Evolutionary conservation across 1,139 yeast species (phyloP), one percentile per base, ranked within the genome.

Genomic region (Yamadazyma aaseri): DNA sequence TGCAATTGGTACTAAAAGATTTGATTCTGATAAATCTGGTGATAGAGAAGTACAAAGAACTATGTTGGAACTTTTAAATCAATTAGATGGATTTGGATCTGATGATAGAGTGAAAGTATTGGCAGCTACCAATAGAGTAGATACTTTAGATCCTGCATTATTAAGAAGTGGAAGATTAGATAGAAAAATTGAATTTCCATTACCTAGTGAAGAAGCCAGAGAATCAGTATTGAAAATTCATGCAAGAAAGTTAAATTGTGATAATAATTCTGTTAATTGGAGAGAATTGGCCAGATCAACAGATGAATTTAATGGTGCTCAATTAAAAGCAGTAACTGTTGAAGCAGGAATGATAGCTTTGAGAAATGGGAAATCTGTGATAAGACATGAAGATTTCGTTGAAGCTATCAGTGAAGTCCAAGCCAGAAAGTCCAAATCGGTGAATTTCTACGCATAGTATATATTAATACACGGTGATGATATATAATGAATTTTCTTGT

Each of bases 311-410:
- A 92, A 92, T 53, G 98, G 98, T 55, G 99, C 99, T 1, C 97
- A 94, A 64, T 73, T 92, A 58, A 92, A 92, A 68, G 97, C 97
- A 0, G 98, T 92, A 18, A 89, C 97, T 6, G 98, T 92, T 15
- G 99, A 92, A 62, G 98, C 98, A 3, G 99, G 98, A 55, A 94
- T 92, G 98, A 92, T 94, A 64, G 99, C 98, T 1, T 74, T 94
- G 55, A 80, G 98, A 64, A 87, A 87, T 52, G 97, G 97, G 17
- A 95, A 92, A 62, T 78, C 86, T 21, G 76, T 83, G 46, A 90
- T 94, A 39, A 86, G 86, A 51, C 99, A 94, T 60, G 98, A 94
- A 65, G 98, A 94, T 65, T 94, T 92, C 56, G 96, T 94, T 14
- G 98, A 94, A 57, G 99, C 96, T 40, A 89, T 92, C 45, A 83